Base-by-base conservation (phyloP, 1,284 basidiomycete genomes). In the Moesziomyces sp. region DNA sequence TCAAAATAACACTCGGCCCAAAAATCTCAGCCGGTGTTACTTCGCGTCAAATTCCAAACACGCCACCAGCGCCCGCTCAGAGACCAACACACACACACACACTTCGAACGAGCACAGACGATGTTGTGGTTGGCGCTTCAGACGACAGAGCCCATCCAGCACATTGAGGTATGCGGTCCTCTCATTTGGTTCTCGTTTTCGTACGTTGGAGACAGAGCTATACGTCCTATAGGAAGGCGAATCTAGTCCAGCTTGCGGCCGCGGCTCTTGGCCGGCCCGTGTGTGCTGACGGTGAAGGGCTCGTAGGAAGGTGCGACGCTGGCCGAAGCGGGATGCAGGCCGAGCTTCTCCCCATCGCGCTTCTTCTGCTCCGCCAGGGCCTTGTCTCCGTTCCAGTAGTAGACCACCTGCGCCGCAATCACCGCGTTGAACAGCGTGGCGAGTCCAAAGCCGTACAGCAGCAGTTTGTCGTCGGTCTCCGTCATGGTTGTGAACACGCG, bases 401-500 rank as follows among this genome's bases (percentile, higher is more conserved):
- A 62, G 10, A 77, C 43, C 33, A 82, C 79, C 61, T 83, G 80
- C 9, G 67, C 78, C 6, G 79, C 78, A 28, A 83, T 82, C n/a
- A 74, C 65, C 3, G 80, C 75, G 47, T 84, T 84, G 57, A 84
- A 83, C n/a, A 82, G 58, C 33, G 80, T 80, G 0, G 82, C 82
- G 18, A 83, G 69, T 14, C 76, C 78, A 57, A 84, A 84, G 5
- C 82, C 82, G 56, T 72, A 82, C 47, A 83, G 77, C 26, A 84
- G 59, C 48, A 84, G 72, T 53, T 62, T 70, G 69, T 84, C 82
- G 52, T 72, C 63, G n/a, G 82, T 84, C 72, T 84, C 82, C 23
- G 81, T 82, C 55, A 78, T 64, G 8, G 82, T 84, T n/a, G 82
- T 84, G 50, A 79, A 84, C 14, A 84, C 80, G 21, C 82, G 45